Conservation (phyloP, 106 monocot species). For the Cymbidium sinense region DNA sequence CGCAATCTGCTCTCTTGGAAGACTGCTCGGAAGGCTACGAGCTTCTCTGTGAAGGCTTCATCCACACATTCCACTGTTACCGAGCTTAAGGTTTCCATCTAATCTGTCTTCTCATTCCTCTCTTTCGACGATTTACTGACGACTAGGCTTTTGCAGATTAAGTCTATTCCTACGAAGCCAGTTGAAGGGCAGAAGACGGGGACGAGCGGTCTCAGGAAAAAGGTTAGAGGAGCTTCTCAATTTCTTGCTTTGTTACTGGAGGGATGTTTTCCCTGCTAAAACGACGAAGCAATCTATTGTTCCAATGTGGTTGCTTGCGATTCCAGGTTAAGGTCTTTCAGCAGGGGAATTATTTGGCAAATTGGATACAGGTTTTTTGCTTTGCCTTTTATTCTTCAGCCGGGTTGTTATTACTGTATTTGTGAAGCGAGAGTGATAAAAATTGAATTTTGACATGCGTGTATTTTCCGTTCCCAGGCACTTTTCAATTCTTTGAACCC, state of each 20-base stretch:
- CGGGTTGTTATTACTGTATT: background rate
- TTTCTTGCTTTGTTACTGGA: background rate
- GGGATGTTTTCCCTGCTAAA: background rate
- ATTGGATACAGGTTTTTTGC: conserved; percentile 83
- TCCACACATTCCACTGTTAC: conserved; percentile 20
- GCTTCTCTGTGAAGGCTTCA: conserved; percentile 21
- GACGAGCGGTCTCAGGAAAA: conserved; percentile 92
- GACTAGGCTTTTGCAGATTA: conserved; percentile 34
- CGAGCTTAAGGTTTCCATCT: conserved; percentile 24
- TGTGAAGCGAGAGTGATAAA: background rate
- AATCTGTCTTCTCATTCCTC: background rate
- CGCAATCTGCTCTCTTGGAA: background rate
- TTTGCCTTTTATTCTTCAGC: background rate
- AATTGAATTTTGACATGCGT: background rate
- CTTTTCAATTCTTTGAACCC: conserved; percentile 78
- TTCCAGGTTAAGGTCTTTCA: conserved; percentile 89
- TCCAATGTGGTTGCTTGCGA: conserved; percentile 3
- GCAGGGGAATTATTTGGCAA: conserved; percentile 81
- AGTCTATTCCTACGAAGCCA: conserved; percentile 78
- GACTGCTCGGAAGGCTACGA: background rate
- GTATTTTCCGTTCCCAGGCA: conserved; percentile 39
- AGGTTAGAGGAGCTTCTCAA: conserved; percentile 29
- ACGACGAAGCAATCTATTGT: background rate
- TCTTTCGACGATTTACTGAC: conserved; percentile 7
- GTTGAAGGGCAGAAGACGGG: conserved; percentile 99